phyloP scores from a whole-genome alignment of 495 filamentous ascomycete genomes.

The Tricharina praecox region DNA sequence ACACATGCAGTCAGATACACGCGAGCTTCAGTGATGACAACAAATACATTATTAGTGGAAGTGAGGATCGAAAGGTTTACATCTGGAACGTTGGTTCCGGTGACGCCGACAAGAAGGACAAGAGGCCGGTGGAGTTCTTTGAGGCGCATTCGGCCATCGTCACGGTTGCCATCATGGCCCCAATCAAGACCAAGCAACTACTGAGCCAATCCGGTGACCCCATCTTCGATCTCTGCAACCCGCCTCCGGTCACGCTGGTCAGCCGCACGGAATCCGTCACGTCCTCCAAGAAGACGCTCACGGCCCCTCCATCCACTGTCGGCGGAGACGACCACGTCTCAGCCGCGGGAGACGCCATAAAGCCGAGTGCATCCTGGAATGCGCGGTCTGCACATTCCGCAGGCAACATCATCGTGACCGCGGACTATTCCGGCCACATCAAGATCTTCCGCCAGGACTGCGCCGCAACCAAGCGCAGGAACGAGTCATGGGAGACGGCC shows the following conservation, averaged over 20 bases:
- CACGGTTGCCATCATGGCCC: conserved; percentile 73
- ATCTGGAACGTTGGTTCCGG: conserved; percentile 58
- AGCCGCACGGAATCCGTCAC: conserved; percentile 45
- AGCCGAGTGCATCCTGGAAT: conserved; percentile 38
- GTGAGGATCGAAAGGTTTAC: conserved; percentile 76
- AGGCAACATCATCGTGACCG: conserved; percentile 84
- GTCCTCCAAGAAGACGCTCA: not conserved
- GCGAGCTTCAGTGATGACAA: conserved; percentile 80
- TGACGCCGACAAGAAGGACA: conserved; percentile 51
- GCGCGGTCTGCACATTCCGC: conserved; percentile 56
- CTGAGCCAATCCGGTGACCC: conserved; percentile 73
- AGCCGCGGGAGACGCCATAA: conserved; percentile 25
- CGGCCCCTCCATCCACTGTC: not conserved
- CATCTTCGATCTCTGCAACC: conserved; percentile 90
- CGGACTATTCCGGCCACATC: conserved; percentile 73
- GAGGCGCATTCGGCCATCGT: conserved; percentile 69
- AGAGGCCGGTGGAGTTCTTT: conserved; percentile 67
- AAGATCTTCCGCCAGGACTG: conserved; percentile 93
- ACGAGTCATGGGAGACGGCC: conserved; percentile 50
- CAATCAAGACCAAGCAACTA: conserved; percentile 56
- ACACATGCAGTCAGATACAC: conserved; percentile 79
- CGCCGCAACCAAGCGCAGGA: conserved; percentile 43
- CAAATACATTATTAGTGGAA: conserved; percentile 78
- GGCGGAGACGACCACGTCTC: not conserved
- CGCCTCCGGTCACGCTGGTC: conserved; percentile 72